These are phyloP conservation scores for Pseudogymnoascus sp. DNA, from an alignment of 2,329 filamentous ascomycete species.

Conservation along the genomic window DNA sequence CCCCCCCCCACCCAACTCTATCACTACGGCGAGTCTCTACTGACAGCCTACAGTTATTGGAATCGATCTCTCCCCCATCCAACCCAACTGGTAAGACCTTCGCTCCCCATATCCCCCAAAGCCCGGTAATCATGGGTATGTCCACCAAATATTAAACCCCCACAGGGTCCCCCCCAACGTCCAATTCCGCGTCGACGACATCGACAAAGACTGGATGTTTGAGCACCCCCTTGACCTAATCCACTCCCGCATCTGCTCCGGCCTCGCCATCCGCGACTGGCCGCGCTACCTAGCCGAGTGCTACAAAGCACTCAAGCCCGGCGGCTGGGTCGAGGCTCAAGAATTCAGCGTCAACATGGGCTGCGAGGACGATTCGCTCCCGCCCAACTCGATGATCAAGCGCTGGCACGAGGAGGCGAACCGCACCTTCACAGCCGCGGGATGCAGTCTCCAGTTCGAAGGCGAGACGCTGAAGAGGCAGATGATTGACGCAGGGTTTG, in stretches of 20 bases:
- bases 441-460: slow-evolving; percentile 11
- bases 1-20: too few species aligned
- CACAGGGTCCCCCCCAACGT: slow-evolving; percentile 4
- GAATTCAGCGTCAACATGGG: background rate
- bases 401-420: slow-evolving; percentile 15
- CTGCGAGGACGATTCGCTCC: slow-evolving; percentile 15
- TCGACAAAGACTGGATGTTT: slow-evolving; percentile 42
- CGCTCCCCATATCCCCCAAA: slow-evolving; percentile 38
- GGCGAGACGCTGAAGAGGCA: slow-evolving; percentile 14
- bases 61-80: slow-evolving; percentile 58
- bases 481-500: slow-evolving; percentile 32
- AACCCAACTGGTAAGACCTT: slow-evolving; percentile 39
- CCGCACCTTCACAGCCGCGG: slow-evolving; percentile 12
- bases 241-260: slow-evolving; percentile 16
- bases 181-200: slow-evolving; percentile 38
- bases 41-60: slow-evolving; percentile 37
- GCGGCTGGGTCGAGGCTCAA: slow-evolving; percentile 11
- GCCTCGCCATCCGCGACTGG: slow-evolving; percentile 27
- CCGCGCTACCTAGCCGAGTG: slow-evolving; percentile 26
- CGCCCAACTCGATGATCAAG: slow-evolving; percentile 3
- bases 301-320: background rate
- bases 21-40: background rate
- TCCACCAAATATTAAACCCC: background rate
- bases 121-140: background rate
- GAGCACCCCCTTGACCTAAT: slow-evolving; percentile 16